Evolutionary conservation across 371 early-diverging fungal genomes (phyloP).

Genomic region (Umbelopsis sp.): DNA sequence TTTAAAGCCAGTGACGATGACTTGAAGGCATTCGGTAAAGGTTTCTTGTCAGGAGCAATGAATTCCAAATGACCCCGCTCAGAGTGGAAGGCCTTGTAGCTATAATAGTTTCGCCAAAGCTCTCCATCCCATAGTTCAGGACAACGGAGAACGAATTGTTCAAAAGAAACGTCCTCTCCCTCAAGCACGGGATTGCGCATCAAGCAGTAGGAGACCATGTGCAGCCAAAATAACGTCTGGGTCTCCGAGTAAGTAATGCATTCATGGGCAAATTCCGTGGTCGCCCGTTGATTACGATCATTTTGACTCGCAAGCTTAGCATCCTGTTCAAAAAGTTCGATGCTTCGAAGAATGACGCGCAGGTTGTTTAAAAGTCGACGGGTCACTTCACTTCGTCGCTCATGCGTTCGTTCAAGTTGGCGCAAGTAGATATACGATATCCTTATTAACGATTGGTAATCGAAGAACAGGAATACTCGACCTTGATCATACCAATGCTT

Average conservation of each 20-base stretch:
- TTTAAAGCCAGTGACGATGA: conserved; percentile 41
- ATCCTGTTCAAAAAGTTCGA: conserved; percentile 25
- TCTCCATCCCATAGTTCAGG: conserved; percentile 32
- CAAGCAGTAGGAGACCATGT: conserved; percentile 43
- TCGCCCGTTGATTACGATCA: conserved; percentile 8
- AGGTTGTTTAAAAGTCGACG: conserved; percentile 22
- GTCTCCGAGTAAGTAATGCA: conserved; percentile 39
- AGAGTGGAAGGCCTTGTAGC: conserved; percentile 35
- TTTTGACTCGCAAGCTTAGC: conserved; percentile 19
- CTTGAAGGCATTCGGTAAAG: conserved; percentile 47
- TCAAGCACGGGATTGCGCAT: conserved; percentile 38
- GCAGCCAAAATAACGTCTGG: conserved; percentile 45
- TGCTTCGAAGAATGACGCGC: conserved; percentile 24
- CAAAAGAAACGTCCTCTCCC: conserved; percentile 33
- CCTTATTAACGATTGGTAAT: conserved; percentile 33
- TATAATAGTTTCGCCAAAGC: conserved; percentile 40
- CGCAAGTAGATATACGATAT: conserved; percentile 31
- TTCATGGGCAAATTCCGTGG: conserved; percentile 21
- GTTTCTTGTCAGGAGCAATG: conserved; percentile 42
- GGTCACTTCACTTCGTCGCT: conserved; percentile 21
- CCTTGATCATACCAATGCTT: conserved; percentile 28
- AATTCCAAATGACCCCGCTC: conserved; percentile 34
- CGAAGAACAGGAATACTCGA: conserved; percentile 33
- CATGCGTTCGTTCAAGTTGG: conserved; percentile 6
- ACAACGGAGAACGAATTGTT: conserved; percentile 31